phyloP scores from a whole-genome alignment of 805 yeast species.

The Saccharomycopsis sp. region DNA sequence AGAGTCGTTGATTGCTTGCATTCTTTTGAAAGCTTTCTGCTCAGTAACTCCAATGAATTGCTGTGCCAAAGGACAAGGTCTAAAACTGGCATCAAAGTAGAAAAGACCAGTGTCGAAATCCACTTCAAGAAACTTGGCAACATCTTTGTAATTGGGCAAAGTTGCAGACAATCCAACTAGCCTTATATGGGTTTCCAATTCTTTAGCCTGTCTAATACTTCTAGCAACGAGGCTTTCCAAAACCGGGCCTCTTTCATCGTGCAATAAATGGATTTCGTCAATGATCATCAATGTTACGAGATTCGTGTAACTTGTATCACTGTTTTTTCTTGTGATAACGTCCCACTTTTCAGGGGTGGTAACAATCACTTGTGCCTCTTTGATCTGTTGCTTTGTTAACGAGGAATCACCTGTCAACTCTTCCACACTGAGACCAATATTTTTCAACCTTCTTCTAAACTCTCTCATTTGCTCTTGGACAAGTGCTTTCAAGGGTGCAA shows the following conservation, averaged over 20 bases:
- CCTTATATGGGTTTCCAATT: slow-evolving; percentile 45
- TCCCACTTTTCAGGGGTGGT: slow-evolving; percentile 99
- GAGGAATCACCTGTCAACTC: slow-evolving; percentile 90
- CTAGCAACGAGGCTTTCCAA: slow-evolving; percentile 81
- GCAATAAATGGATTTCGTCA: slow-evolving; percentile 88
- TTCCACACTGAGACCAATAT: slow-evolving; percentile 61
- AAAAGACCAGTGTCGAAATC: slow-evolving; percentile 52
- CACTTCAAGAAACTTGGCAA: slow-evolving; percentile 71
- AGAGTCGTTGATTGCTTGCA: slow-evolving; percentile 81
- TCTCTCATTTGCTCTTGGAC: slow-evolving; percentile 93
- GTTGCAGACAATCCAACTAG: slow-evolving; percentile 20
- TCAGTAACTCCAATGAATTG: slow-evolving; percentile 84
- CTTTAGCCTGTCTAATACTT: slow-evolving; percentile 40
- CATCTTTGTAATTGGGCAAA: slow-evolving; percentile 41
- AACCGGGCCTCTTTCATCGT: slow-evolving; percentile 94
- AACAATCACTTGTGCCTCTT: slow-evolving; percentile 72
- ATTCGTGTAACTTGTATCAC: slow-evolving; percentile 55
- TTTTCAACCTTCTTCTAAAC: slow-evolving; percentile 57
- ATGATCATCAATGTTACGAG: slow-evolving; percentile 65
- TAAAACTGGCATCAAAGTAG: slow-evolving; percentile 69
- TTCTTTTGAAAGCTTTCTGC: slow-evolving; percentile 64
- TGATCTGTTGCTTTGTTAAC: slow-evolving; percentile 64
- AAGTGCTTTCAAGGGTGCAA: slow-evolving; percentile 89
- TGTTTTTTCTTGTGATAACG: slow-evolving; percentile 76
- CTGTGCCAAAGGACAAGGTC: slow-evolving; percentile 92